phyloP scores from a whole-genome alignment of 2,329 filamentous ascomycete genomes.

The Pseudogymnoascus sp. region DNA sequence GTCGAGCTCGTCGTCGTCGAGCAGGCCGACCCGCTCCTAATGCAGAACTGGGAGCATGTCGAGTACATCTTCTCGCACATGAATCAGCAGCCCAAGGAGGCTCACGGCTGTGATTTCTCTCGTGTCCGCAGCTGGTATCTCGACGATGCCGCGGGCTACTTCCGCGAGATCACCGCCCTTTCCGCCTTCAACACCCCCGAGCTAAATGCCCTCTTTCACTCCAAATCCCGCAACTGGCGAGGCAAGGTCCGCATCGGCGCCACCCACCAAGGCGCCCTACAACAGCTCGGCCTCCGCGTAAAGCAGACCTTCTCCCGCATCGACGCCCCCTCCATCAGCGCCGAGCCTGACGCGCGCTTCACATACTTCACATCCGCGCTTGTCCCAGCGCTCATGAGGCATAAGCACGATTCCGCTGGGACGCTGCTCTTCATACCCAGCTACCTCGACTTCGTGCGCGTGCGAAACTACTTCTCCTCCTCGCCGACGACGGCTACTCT shows the following conservation, averaged over 20 bases:
- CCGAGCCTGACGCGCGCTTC: constrained; percentile 83
- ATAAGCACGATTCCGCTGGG: constrained; percentile 59
- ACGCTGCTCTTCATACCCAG: constrained; percentile 85
- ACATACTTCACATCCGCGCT: constrained; percentile 82
- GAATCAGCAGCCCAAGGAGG: constrained; percentile 81
- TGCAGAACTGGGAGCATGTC: constrained; percentile 98
- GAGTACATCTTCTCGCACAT: constrained; percentile 87
- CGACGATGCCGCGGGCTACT: constrained; percentile 72
- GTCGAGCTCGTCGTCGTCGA: constrained; percentile 88
- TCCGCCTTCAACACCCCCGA: constrained; percentile 84
- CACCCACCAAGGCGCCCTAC: constrained; percentile 62
- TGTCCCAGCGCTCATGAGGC: constrained; percentile 66
- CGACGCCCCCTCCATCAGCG: constrained; percentile 60
- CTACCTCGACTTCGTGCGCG: constrained; percentile 89
- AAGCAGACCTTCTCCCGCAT: constrained; percentile 90
- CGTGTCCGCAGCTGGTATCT: constrained; percentile 88
- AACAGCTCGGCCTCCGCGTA: constrained; percentile 63
- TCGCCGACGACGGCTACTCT: constrained; percentile 48
- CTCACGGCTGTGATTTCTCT: constrained; percentile 89
- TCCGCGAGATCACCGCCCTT: constrained; percentile 80
- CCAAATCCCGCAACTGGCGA: constrained; percentile 70
- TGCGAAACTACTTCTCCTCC: constrained; percentile 86
- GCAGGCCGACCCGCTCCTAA: constrained; percentile 85
- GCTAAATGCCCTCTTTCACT: constrained; percentile 70
- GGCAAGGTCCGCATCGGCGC: constrained; percentile 71